Percentiles rank a stretch among this genome's conserved stretches.
Evolutionary conservation across 1,284 basidiomycete genomes (phyloP).

Genomic region (Nidula niveotomentosa): DNA sequence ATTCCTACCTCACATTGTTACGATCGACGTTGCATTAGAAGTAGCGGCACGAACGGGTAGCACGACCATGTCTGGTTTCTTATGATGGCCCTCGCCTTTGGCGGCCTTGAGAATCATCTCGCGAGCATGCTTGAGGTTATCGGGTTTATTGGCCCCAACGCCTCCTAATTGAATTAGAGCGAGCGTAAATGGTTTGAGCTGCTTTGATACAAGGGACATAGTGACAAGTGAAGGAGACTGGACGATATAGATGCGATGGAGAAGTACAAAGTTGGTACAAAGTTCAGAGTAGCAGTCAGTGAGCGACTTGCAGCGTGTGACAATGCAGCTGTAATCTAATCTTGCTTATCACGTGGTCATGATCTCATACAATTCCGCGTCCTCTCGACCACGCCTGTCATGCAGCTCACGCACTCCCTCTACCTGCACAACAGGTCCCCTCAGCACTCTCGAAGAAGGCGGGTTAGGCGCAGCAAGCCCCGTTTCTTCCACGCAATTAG

Average conservation of each 20-base stretch:
- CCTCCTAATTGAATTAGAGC: slow-evolving; percentile 86
- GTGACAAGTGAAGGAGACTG: no score
- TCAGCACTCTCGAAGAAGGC: slow-evolving; percentile 19
- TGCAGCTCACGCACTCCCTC: slow-evolving; percentile 20
- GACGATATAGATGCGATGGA: no score
- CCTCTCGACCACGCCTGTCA: slow-evolving; percentile 17
- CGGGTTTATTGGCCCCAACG: slow-evolving; percentile 65
- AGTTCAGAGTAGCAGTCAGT: no score
- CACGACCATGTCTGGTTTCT: slow-evolving; percentile 81
- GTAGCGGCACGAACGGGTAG: slow-evolving; percentile 67
- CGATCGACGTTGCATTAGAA: not conserved
- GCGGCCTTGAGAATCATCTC: slow-evolving; percentile 79
- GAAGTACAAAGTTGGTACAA: no score
- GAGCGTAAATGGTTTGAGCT: slow-evolving; percentile 80
- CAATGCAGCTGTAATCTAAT: no score
- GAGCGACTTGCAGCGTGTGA: no score
- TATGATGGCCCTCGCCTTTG: slow-evolving; percentile 23
- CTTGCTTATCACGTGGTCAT: no score
- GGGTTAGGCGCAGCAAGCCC: slow-evolving; percentile 21
- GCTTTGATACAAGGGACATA: no score
- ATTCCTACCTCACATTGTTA: slow-evolving; percentile 64
- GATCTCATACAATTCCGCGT: slow-evolving; percentile 12
- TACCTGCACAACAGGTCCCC: slow-evolving; percentile 20
- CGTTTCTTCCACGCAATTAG: slow-evolving; percentile 22
- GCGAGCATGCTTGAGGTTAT: slow-evolving; percentile 79